Evolutionary conservation across 1,139 yeast species (phyloP).

Genomic region (Meyerozyma sp.): DNA sequence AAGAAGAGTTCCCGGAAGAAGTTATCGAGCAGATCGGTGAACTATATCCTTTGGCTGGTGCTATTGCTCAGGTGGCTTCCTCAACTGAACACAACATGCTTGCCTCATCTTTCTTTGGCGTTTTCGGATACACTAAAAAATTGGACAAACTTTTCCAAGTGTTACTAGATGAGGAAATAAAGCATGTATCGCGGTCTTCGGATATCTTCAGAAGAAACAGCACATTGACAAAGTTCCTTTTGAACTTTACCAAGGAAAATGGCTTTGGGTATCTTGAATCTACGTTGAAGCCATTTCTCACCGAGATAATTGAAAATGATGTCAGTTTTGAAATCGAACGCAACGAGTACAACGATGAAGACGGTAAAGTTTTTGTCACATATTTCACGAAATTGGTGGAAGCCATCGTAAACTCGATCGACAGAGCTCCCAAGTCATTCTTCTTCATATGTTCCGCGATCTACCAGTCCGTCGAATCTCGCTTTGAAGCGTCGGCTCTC

Average conservation of each 20-base stretch:
- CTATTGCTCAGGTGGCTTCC: conserved; percentile 68
- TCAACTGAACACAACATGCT: conserved; percentile 42
- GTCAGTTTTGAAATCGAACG: conserved; percentile 69
- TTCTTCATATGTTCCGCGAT: conserved; percentile 72
- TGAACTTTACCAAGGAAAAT: conserved; percentile 62
- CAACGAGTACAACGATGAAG: conserved; percentile 29
- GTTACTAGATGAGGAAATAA: conserved; percentile 59
- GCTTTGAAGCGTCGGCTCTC: conserved; percentile 63
- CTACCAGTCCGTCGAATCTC: conserved; percentile 53
- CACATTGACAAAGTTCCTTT: conserved; percentile 71
- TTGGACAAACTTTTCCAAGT: conserved; percentile 53
- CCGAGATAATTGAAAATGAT: conserved; percentile 44
- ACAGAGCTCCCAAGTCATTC: conserved; percentile 65
- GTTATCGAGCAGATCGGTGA: conserved; percentile 18
- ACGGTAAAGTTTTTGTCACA: conserved; percentile 48
- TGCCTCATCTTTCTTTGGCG: conserved; percentile 64
- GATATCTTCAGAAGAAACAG: conserved; percentile 79
- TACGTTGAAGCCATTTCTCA: conserved; percentile 52
- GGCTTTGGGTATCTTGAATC: conserved; percentile 55
- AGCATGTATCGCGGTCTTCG: conserved; percentile 53
- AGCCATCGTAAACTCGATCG: conserved; percentile 52
- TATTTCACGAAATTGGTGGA: conserved; percentile 58
- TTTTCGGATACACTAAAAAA: conserved; percentile 50
- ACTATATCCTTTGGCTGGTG: conserved; percentile 32
- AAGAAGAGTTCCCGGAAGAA: conserved; percentile 24